Base-by-base conservation (phyloP, 352 stramenopile genomes). In the Pythium monospermum region DNA sequence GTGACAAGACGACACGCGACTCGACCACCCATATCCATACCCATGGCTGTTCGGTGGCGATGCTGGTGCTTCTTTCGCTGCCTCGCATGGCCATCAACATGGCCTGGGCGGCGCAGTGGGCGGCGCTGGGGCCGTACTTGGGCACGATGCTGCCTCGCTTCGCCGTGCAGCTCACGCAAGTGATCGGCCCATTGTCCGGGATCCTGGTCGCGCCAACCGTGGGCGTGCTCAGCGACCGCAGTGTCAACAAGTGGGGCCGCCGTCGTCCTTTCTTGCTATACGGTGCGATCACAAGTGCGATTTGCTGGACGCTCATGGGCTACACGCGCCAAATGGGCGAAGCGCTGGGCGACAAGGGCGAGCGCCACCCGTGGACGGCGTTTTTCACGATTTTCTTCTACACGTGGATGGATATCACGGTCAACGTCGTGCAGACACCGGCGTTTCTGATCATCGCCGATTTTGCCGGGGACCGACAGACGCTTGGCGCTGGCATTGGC, bases 341-440 rank as follows among this genome's bases (percentile, higher is more conserved):
- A 11, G 22, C 71, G 3, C 63, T 89, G 11, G 81, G 81, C 22
- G 78, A 91, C 46, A 59, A 60, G 0, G 71, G 63, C 1, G 55
- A 74, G 10, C n/a, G 53, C 31, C 73, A 75, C 15, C 57, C 63
- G n/a, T 85, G 66, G 58, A 88, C 76, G 6, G 68, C 72, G 6
- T 52, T 69, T 31, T 59, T 91, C 45, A 83, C 71, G 18, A 68
- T 91, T 26, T 15, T 87, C 23, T 87, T 87, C 57, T 91, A 91
- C 61, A 78, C 76, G 22, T 91, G 76, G 78, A 91, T 90, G 76
- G 81, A 91, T 43, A 68, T 90, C 37, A 91, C 78, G 1, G 73
- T 88, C 26, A 91, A 91, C 57, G 66, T 88, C 15, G 76, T 87
- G 32, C 76, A 88, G 63, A 86, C 76, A 7, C 78, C 76, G 1